phyloP scores from a whole-genome alignment of 768 basidiomycete species.

The Coprinopsis cinerea region DNA sequence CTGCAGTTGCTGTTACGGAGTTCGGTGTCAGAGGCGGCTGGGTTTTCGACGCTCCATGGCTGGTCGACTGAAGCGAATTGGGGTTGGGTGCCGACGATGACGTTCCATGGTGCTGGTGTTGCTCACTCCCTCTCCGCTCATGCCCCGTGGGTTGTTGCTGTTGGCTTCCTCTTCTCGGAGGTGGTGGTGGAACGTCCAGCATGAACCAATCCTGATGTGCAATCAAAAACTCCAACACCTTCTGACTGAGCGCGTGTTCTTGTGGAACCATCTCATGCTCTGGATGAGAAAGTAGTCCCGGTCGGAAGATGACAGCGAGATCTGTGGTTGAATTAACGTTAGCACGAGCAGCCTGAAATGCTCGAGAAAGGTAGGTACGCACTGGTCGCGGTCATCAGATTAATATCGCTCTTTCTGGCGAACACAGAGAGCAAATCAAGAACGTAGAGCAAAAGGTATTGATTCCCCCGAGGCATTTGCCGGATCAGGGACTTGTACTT shows the following conservation, averaged over 20 bases:
- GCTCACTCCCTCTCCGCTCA: not conserved
- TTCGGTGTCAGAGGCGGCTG: not conserved
- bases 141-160: not conserved
- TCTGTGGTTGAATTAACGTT: conserved; percentile 42
- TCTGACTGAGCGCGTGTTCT: conserved; percentile 84
- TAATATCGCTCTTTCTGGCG: conserved; percentile 83
- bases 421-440: conserved; percentile 95
- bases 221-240: conserved; percentile 92
- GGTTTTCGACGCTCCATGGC: not conserved
- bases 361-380: conserved; percentile 24
- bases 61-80: not conserved
- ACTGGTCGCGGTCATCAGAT: conserved; percentile 96
- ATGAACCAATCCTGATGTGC: conserved; percentile 96
- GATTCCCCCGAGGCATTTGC: conserved; percentile 81
- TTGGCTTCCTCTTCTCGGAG: not conserved
- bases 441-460: conserved; percentile 95
- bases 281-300: conserved; percentile 88
- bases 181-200: conserved; percentile 74
- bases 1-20: not conserved
- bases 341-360: not conserved
- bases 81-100: not conserved
- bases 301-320: conserved; percentile 95
- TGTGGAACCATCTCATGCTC: conserved; percentile 78
- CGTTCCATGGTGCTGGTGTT: not conserved
- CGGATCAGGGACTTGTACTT: conserved; percentile 83